These are phyloP conservation scores for Suillus subluteus DNA, from an alignment of 768 basidiomycete genomes.

Conservation along the genomic window DNA sequence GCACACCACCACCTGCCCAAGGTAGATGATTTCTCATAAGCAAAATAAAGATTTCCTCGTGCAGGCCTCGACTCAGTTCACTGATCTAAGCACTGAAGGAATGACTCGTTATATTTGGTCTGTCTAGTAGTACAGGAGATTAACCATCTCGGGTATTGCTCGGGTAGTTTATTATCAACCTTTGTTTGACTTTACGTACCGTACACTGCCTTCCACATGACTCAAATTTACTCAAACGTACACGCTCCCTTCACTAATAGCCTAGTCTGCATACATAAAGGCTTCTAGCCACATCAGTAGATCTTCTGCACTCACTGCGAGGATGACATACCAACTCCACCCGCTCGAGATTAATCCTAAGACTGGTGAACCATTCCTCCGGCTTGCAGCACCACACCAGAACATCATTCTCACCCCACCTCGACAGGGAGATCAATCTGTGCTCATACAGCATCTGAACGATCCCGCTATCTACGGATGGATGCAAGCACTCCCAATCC, in stretches of 20 bases:
- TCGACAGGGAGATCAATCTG: constrained; percentile 46
- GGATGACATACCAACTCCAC: constrained; percentile 25
- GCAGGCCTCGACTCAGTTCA: neutral
- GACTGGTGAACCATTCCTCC: constrained; percentile 59
- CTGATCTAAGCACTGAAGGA: neutral
- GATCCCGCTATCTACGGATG: constrained; percentile 49
- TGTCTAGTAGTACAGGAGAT: neutral
- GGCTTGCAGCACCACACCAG: constrained; percentile 51
- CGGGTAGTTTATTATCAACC: neutral
- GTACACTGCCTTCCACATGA: neutral
- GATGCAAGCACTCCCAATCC: constrained; percentile 54
- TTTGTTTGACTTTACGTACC: neutral
- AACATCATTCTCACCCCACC: constrained; percentile 64
- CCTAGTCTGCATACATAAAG: neutral
- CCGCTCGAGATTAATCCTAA: constrained; percentile 45
- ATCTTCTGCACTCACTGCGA: neutral
- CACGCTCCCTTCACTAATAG: neutral
- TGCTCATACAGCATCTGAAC: constrained; percentile 46
- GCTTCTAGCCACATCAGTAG: neutral
- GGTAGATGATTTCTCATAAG: neutral
- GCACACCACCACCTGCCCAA: neutral
- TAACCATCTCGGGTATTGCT: neutral
- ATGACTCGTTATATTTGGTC: neutral
- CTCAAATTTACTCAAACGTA: neutral
- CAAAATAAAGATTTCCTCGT: neutral